Percentiles rank a stretch among this genome's conserved stretches.
These are phyloP conservation scores for Rugonectria rugulosa DNA, from an alignment of 2,329 filamentous ascomycete species.

Conservation along the genomic window DNA sequence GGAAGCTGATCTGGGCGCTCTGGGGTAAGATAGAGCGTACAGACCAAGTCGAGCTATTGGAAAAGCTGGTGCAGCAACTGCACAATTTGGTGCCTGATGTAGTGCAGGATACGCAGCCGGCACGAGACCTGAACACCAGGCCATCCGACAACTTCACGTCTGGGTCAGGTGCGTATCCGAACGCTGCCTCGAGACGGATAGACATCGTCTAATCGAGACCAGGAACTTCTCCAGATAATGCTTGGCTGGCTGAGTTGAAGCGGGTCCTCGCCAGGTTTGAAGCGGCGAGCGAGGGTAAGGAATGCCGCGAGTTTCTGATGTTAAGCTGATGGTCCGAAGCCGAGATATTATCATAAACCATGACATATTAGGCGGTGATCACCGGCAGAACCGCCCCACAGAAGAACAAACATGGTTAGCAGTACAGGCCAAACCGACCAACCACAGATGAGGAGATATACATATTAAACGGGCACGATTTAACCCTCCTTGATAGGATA, in stretches of 20 bases:
- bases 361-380: too few relatives aligned
- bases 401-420: too few relatives aligned
- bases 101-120: constrained; percentile 1
- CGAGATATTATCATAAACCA: too few relatives aligned
- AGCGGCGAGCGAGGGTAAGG: not conserved
- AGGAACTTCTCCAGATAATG: not conserved
- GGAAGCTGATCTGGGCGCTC: constrained; percentile 1
- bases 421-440: too few relatives aligned
- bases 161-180: constrained; percentile 4
- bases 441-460: too few relatives aligned
- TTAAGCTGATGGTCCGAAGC: not conserved
- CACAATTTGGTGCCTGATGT: constrained; percentile 10
- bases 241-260: not conserved
- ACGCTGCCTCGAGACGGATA: not conserved
- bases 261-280: not conserved
- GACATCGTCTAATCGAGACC: not conserved
- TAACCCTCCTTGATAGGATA: too few relatives aligned
- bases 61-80: constrained; percentile 9
- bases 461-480: too few relatives aligned
- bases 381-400: too few relatives aligned
- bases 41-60: constrained; percentile 7
- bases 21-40: constrained; percentile 7
- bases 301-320: not conserved
- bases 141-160: not conserved
- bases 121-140: too few relatives aligned